phyloP scores from a whole-genome alignment of 2,329 filamentous ascomycete genomes.

The Colletotrichum graminicola region DNA sequence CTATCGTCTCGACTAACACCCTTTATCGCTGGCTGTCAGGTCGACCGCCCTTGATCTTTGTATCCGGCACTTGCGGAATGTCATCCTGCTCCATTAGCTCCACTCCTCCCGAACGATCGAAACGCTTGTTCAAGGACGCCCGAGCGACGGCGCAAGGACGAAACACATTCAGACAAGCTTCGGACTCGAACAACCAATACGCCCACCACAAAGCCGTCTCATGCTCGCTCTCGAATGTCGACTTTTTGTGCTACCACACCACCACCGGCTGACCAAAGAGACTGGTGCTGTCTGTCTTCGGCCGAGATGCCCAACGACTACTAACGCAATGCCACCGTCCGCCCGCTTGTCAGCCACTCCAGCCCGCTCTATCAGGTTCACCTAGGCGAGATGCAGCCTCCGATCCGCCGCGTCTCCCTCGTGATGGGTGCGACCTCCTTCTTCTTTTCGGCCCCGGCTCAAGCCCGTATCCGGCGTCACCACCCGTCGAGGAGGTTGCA shows the following conservation, averaged over 20 bases:
- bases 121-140: conserved; percentile 1
- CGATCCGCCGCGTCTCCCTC: conserved; percentile 12
- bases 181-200: neutral
- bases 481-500: conserved; percentile 4
- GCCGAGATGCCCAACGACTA: conserved; percentile 17
- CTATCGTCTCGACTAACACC: conserved; percentile 24
- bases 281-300: neutral
- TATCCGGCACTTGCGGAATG: conserved; percentile 12
- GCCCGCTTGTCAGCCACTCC: conserved; percentile 30
- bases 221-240: neutral
- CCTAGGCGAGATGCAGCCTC: conserved; percentile 22
- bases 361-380: conserved; percentile 23
- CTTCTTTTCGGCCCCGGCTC: conserved; percentile 6
- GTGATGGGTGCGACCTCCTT: conserved; percentile 8
- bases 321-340: conserved; percentile 11
- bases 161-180: conserved; percentile 3
- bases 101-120: conserved; percentile 3
- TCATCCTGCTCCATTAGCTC: conserved; percentile 9
- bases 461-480: conserved; percentile 27
- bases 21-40: conserved; percentile 24
- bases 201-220: conserved; percentile 4
- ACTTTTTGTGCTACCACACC: conserved; percentile 7
- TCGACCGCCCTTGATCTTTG: conserved; percentile 21
- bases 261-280: conserved; percentile 11
- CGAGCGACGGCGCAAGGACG: neutral